Base-by-base conservation (phyloP, 345 rosid species). In the Boechera divaricarpa region DNA sequence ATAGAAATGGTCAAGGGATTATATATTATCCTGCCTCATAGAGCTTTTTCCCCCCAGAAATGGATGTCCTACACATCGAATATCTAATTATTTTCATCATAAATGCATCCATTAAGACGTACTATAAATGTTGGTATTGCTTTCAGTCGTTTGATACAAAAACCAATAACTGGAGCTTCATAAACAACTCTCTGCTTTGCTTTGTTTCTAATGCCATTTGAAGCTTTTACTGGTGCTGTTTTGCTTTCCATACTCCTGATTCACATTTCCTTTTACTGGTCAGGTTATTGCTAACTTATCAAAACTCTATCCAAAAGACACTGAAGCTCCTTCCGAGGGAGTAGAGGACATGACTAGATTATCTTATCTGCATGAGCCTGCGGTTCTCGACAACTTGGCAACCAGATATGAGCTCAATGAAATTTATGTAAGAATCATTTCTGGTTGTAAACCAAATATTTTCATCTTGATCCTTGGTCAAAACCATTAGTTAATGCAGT, bases 281-380 rank as follows among this genome's bases (percentile, higher is more conserved):
- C 78, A 94, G 97, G 86, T 91, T 69, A 79, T 80, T 54, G 75
- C 83, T 36, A 86, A 76, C 33, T 66, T 91, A 64, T 84, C 91
- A 32, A 86, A 81, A 66, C 44, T 93, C 13, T 57, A 86, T 70
- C 90, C 89, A 2, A 85, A 77, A 68, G 98, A 93, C 52, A 69
- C 26, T 73, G 98, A 93, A 49, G 84, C 87, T 77, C 87, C 86
- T 29, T 80, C 73, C 47, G 91, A 81, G 39, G 97, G 98, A 71
- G 84, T 91, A 47, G 98, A 93, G 81, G 98, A 93, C 89, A 93
- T 93, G 98, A 93, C 96, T 42, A 85, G 82, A 77, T 79, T 93
- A 36, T 85, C 91, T 6, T 93, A 91, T 72, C 78, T 93, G 66
- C 90, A 93, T 49, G 97, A 93, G 86, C 96, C 98, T n/a, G 92